phyloP scores from a whole-genome alignment of 441 rosid species.

The Geranium incanum region DNA sequence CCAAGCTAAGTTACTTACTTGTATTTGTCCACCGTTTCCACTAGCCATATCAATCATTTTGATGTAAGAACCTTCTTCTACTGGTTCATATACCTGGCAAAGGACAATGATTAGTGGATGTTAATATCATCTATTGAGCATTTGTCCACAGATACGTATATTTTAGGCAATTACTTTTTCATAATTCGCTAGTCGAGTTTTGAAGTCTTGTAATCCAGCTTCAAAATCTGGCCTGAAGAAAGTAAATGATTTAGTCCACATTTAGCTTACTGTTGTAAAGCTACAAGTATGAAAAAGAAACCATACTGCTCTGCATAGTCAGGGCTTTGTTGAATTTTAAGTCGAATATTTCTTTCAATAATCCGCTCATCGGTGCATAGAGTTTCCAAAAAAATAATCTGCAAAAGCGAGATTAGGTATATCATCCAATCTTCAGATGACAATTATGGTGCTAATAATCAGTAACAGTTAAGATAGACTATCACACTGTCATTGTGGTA shows the following conservation, averaged over 20 bases:
- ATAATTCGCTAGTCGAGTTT: conserved; percentile 72
- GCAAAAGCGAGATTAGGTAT: conserved; percentile 10
- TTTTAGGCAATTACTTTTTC: conserved; percentile 49
- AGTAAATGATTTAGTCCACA: conserved; percentile 25
- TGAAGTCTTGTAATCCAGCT: conserved; percentile 82
- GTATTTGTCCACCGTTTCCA: conserved; percentile 94
- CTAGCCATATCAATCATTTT: conserved; percentile 99
- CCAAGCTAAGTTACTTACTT: conserved; percentile 35
- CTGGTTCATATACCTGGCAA: conserved; percentile 88
- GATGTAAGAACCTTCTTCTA: conserved; percentile 95
- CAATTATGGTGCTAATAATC: too few relatives aligned
- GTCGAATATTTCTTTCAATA: conserved; percentile 95
- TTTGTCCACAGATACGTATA: conserved; percentile 17
- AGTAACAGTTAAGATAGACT: too few relatives aligned
- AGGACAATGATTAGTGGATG: too few relatives aligned
- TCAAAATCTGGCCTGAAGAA: conserved; percentile 80
- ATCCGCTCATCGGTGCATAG: conserved; percentile 85
- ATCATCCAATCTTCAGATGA: too few relatives aligned
- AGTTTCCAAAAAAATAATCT: conserved; percentile 97
- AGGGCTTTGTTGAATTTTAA: conserved; percentile 97
- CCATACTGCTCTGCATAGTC: conserved; percentile 96
- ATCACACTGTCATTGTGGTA: conserved; percentile 22
- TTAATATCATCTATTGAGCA: not conserved
- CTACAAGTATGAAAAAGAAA: conserved; percentile 16
- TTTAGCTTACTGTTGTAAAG: not conserved